Evolutionary conservation across 2,329 filamentous ascomycete species (phyloP).

Genomic region (Fusarium secorum): DNA sequence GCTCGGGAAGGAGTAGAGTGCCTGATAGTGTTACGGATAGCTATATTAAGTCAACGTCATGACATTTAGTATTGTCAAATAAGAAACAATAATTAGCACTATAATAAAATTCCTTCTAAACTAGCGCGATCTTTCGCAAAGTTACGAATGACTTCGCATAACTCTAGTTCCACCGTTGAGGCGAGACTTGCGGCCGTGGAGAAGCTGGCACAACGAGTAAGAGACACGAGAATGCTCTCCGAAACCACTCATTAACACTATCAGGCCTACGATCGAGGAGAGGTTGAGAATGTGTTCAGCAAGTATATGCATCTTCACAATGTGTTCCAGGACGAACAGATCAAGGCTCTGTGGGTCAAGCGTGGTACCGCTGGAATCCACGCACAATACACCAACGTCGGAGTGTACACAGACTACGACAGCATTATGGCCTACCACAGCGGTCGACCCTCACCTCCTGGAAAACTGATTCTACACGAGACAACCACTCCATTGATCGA

Average conservation of each 20-base stretch:
- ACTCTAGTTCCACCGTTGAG: background rate
- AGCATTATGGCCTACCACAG: background rate
- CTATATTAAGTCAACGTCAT: background rate
- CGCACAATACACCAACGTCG: background rate
- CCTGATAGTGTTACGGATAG: accelerated
- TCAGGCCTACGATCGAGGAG: background rate
- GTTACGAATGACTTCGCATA: background rate
- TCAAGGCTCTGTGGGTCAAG: background rate
- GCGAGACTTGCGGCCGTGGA: background rate
- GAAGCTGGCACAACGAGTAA: background rate
- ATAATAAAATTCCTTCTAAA: accelerated
- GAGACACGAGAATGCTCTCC: accelerated
- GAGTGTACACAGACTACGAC: background rate
- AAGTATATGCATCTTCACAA: background rate
- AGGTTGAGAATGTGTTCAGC: background rate
- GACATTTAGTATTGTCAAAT: accelerated
- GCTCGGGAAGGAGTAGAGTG: background rate
- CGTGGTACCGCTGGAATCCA: background rate
- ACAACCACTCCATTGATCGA: background rate
- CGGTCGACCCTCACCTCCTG: accelerated
- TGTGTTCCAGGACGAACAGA: background rate
- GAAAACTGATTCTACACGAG: background rate
- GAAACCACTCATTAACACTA: accelerated
- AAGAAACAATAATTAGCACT: too few relatives aligned
- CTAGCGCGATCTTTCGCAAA: background rate